Conservation (phyloP, 768 basidiomycete genomes). For the Termitomyces sp. region DNA sequence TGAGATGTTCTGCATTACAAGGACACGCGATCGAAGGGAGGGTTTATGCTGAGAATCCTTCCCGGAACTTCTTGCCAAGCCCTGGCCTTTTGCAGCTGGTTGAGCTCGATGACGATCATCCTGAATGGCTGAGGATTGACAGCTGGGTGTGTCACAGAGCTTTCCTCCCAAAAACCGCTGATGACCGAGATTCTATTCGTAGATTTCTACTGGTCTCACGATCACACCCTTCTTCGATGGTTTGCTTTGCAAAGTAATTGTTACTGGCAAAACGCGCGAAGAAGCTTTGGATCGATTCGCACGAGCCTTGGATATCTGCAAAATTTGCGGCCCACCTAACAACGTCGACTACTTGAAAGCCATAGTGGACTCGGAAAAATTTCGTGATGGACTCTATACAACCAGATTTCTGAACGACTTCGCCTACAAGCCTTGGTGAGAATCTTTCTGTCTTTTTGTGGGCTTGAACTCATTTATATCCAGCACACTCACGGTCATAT, state of each 20-base stretch:
- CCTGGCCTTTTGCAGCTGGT: slow-evolving; percentile 61
- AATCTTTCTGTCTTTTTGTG: not conserved
- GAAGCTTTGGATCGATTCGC: slow-evolving; percentile 40
- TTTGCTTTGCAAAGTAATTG: slow-evolving; percentile 55
- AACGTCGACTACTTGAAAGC: slow-evolving; percentile 47
- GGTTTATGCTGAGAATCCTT: slow-evolving; percentile 51
- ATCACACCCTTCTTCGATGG: slow-evolving; percentile 54
- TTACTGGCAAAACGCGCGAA: slow-evolving; percentile 37
- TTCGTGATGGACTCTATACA: slow-evolving; percentile 36
- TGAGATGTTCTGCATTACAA: slow-evolving; percentile 5
- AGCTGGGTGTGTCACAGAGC: slow-evolving; percentile 36
- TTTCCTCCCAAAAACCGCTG: not conserved
- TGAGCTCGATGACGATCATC: slow-evolving; percentile 20
- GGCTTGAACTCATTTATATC: not conserved
- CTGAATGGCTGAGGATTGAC: slow-evolving; percentile 57
- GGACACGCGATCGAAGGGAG: slow-evolving; percentile 13
- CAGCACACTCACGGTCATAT: slow-evolving; percentile 48
- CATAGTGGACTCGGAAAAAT: slow-evolving; percentile 33
- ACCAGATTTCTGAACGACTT: slow-evolving; percentile 46
- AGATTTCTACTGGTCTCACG: slow-evolving; percentile 45
- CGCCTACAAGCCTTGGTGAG: slow-evolving; percentile 34
- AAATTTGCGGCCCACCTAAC: slow-evolving; percentile 54
- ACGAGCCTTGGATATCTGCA: slow-evolving; percentile 28
- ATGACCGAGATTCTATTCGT: not conserved
- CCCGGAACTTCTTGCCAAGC: slow-evolving; percentile 48